Percentiles rank a stretch among this genome's conserved stretches.
phyloP scores from a whole-genome alignment of 768 basidiomycete genomes.

The Boletus reticuloceps region DNA sequence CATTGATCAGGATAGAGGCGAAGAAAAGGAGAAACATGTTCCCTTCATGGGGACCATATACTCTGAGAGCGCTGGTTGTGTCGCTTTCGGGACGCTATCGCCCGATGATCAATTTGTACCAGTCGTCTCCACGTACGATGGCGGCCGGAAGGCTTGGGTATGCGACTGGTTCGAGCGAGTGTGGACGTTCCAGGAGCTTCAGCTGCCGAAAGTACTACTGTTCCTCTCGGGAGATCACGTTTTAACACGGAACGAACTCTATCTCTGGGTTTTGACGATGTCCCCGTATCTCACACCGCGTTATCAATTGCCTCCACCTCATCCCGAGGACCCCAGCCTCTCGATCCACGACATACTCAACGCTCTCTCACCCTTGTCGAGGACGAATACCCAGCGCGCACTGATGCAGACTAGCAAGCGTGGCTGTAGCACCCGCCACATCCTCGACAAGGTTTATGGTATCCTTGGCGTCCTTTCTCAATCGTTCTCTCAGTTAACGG shows the following conservation, averaged over 20 bases:
- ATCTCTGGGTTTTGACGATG: conserved; percentile 8
- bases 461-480: conserved; percentile 6
- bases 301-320: background rate
- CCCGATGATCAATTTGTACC: background rate
- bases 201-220: conserved; percentile 1
- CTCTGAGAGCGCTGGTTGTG: conserved; percentile 4
- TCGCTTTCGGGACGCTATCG: conserved; percentile 7
- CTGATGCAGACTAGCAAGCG: conserved; percentile 11
- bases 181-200: conserved; percentile 15
- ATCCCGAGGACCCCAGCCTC: background rate
- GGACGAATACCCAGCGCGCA: conserved; percentile 1
- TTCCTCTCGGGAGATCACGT: conserved; percentile 9
- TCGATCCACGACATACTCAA: conserved; percentile 9
- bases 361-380: conserved; percentile 7
- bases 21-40: conserved; percentile 1
- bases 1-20: background rate
- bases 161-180: conserved; percentile 14
- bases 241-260: conserved; percentile 3
- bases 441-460: conserved; percentile 8
- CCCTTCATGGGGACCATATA: conserved; percentile 7
- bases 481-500: background rate
- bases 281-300: conserved; percentile 8
- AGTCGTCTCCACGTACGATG: background rate
- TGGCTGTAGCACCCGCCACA: background rate
- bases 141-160: conserved; percentile 8